Evolutionary conservation across 257 asterid species (phyloP), one percentile per base, ranked within the genome.

Genomic region (Lycium ferocissimum): DNA sequence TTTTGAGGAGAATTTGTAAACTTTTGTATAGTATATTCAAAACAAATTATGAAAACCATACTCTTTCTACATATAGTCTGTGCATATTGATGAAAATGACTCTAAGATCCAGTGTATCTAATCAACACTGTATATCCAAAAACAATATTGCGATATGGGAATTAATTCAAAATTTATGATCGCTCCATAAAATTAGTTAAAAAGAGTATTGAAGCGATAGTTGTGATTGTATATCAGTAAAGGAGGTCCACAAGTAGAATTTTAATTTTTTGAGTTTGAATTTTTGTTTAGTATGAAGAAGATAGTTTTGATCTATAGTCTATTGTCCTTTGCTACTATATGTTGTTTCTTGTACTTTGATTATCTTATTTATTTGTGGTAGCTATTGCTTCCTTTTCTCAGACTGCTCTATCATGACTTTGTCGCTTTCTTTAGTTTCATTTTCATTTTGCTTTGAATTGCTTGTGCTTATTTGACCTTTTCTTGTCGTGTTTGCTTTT

Each of bases 201-300:
- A 73, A 75, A 45, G 43, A 47, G 12, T 15, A 51, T 20, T 49
- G 20, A 11, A 49, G 15, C 17, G 20, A 10, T 75, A 51, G 18
- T 20, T 47, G 61, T 12, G 6, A 43, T 72, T 47, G 81, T 75
- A 20, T 45, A 47, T 73, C 13, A 20, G 2, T 47, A 73, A 49
- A 43, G 7, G 43, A 75, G 61, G 43, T 47, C 43, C 33, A 75
- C 9, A 75, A 75, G 33, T 47, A 47, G 81, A 22, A 75, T n/a
- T n/a, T 49, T 75, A 5, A 75, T 75, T 49, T 75, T 75, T 49
- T 45, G 58, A 75, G 81, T 73, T 73, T 20, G 43, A 47, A 47
- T 47, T n/a, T 73, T 47, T 45, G 49, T 35, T 75, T 40, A 40
- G 45, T 40, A 40, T 40, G 45, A 40, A 40, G 45, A 3, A 40